These are phyloP conservation scores for Fusarium temperatum DNA, from an alignment of 2,329 filamentous ascomycete species.

Conservation along the genomic window DNA sequence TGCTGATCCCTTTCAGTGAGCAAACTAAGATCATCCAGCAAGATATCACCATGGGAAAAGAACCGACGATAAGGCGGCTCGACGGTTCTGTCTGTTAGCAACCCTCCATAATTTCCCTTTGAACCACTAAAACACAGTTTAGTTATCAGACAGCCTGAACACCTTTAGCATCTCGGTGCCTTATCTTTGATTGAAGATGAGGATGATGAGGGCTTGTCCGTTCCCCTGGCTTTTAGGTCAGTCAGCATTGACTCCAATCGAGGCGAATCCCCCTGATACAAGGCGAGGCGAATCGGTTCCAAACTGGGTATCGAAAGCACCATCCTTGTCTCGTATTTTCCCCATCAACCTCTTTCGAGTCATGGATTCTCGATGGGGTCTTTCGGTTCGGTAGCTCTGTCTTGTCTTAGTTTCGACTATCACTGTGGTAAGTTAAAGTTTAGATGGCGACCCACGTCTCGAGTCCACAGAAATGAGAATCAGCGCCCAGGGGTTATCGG, in stretches of 20 bases:
- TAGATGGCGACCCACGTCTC: constrained; percentile 14
- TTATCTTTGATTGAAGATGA: constrained; percentile 27
- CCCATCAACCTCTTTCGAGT: constrained; percentile 7
- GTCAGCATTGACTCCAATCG: not conserved
- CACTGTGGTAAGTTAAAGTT: not conserved
- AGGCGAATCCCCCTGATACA: not conserved
- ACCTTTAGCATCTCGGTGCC: constrained; percentile 11
- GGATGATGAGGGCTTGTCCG: not conserved
- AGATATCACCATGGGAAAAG: not conserved
- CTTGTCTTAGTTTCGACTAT: not conserved
- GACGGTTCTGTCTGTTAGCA: not conserved
- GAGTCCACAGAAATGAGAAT: constrained; percentile 14
- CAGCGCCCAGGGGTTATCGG: not conserved
- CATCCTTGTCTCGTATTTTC: constrained; percentile 1
- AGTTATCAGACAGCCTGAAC: constrained; percentile 5
- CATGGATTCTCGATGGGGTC: constrained; percentile 1
- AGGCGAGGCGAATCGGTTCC: not conserved
- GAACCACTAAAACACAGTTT: constrained; percentile 22
- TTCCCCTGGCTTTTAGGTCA: constrained; percentile 4
- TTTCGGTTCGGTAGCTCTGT: constrained; percentile 3
- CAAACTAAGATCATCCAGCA: not conserved
- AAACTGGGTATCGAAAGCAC: not conserved
- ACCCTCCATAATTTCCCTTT: constrained; percentile 35
- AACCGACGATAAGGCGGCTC: constrained; percentile 31
- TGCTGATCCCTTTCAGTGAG: not conserved